phyloP scores from a whole-genome alignment of 768 basidiomycete genomes.

The Kwoniella heveanensis region DNA sequence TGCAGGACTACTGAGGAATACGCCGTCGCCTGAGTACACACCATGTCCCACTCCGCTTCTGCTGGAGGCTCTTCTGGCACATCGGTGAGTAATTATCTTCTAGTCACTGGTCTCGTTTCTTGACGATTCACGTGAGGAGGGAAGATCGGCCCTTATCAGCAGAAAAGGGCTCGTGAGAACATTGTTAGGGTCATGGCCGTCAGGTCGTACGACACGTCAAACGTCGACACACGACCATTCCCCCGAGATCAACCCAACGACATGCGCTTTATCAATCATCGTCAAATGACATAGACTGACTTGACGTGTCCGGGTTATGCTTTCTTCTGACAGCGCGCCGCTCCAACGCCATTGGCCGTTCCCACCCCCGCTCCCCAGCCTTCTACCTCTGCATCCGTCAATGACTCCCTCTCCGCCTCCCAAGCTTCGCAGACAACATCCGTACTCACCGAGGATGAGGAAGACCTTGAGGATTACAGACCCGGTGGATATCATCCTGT shows the following conservation, averaged over 20 bases:
- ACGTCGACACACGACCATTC: no score
- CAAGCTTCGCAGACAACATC: conserved; percentile 40
- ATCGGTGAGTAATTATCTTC: conserved; percentile 15
- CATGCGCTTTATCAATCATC: no score
- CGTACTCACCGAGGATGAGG: conserved; percentile 58
- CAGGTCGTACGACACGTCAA: conserved; percentile 15
- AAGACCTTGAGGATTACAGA: conserved; percentile 84
- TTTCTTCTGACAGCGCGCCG: conserved; percentile 12
- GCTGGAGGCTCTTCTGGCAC: conserved; percentile 18
- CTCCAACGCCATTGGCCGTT: conserved; percentile 30
- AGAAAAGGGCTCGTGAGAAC: conserved; percentile 8
- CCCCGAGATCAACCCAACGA: no score
- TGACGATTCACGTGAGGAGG: conserved; percentile 16
- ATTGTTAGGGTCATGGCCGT: neutral
- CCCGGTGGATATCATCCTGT: conserved; percentile 68
- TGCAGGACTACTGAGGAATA: neutral
- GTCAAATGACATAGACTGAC: no score
- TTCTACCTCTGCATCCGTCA: conserved; percentile 33
- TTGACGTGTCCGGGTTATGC: no score
- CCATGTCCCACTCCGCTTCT: conserved; percentile 14
- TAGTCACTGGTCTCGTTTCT: no score
- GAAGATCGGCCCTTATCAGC: conserved; percentile 19
- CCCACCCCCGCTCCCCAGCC: conserved; percentile 29
- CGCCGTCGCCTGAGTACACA: neutral
- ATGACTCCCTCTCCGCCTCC: conserved; percentile 38